Base-by-base conservation (phyloP, 495 filamentous ascomycete species). In the Pseudevernia furfuracea region DNA sequence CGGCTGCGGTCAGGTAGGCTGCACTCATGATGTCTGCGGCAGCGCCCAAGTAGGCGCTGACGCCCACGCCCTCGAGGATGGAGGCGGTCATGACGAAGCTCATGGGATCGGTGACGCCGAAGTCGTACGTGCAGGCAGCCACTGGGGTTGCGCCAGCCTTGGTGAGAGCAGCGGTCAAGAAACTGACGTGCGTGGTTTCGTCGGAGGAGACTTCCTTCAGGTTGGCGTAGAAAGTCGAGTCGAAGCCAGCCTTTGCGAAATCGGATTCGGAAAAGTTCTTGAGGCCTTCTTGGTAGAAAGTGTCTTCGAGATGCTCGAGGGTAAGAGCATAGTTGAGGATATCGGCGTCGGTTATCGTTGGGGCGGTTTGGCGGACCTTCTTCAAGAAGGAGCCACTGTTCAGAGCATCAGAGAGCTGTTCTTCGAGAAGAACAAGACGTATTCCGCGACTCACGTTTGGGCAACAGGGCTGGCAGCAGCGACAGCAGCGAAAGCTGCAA, bases 31-130 rank as follows among this genome's bases (percentile, higher is more conserved):
- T 83, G 30, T 78, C 74, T 3, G 81, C 80, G 5, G 84, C 85
- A 2, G 84, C 84, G 30, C 85, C 85, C 34, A 87, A 77, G 72
- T 87, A 87, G 30, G 82, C 82, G 58, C 74, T 79, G 41, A 82
- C 79, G 46, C 82, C 81, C 58, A 85, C 79, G 66, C 81, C 81
- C 67, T 88, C 85, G 30, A 88, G 73, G 55, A 87, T 71, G 39
- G 71, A 77, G 36, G 80, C 80, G 7, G 80, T 77, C 8, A 75
- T 75, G 37, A 86, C 68, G 74, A 87, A 86, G 23, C 65, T 68
- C 10, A 69, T 62, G 59, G 70, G 58, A 44, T 76, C 75, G 6
- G 76, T 81, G 49, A 79, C 71, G n/a, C 79, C 79, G 71, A 88
- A 88, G 21, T 71, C 68, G 68, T 88, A 88, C 11, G 71, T 79